Evolutionary conservation across 2,329 filamentous ascomycete genomes (phyloP).

Genomic region (Talaromyces sp.): DNA sequence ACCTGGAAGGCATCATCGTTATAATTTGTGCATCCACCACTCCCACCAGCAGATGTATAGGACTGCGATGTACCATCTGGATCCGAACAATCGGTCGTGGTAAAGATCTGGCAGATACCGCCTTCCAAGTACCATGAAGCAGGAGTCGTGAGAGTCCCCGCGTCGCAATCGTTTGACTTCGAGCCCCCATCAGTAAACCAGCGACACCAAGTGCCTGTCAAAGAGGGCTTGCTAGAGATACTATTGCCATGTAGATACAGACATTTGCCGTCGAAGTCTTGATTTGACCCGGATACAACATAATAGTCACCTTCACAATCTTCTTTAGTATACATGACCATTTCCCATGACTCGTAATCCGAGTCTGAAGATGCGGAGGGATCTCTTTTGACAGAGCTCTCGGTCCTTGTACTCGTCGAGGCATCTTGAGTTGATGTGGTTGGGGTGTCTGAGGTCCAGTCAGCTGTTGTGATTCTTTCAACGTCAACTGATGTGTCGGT

Average conservation of each 20-base stretch:
- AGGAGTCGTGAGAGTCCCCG: neutral
- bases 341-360: neutral
- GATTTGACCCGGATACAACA: neutral
- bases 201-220: neutral
- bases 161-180: neutral
- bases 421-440: neutral
- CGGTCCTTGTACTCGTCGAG: neutral
- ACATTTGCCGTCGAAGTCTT: neutral
- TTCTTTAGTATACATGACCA: neutral
- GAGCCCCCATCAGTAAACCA: conserved; percentile 1
- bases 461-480: neutral
- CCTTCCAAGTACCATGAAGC: neutral
- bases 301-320: conserved; percentile 3
- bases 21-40: neutral
- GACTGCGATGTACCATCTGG: neutral
- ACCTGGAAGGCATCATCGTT: neutral
- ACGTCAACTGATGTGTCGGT: too few species aligned
- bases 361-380: too few species aligned
- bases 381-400: neutral
- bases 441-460: neutral
- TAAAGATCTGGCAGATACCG: neutral
- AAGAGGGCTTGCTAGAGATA: neutral
- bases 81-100: neutral
- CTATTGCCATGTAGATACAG: neutral
- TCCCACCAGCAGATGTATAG: neutral